Evolutionary conservation across 1,284 basidiomycete genomes (phyloP), one percentile per base, ranked within the genome.

Genomic region (Kwoniella shivajii): DNA sequence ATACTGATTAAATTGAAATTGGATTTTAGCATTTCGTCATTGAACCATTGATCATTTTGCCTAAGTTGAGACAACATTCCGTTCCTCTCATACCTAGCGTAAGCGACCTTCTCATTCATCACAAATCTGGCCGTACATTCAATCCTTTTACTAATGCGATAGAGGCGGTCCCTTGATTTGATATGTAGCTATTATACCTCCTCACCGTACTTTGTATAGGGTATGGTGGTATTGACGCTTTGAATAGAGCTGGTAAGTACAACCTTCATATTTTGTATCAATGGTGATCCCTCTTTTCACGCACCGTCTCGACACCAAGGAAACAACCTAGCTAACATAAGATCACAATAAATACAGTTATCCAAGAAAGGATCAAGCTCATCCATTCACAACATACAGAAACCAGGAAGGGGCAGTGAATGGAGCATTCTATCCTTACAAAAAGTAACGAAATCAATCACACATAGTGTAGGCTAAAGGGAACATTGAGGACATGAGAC

Each of bases 221-320:
- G 0, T 68, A 65, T 33, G 71, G 65, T 3, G 63, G 63, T 0
- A 58, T 74, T n/a, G 67, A 67, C 46, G 67, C 71, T 37, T 67
- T 67, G 52, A 57, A 57, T 48, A 68, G 72, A 49, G 71, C 68
- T 45, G 58, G 73, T 75, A 51, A 57, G 72, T 58, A n/a, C n/a
- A n/a, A n/a, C 3, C n/a, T 18, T 36, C 14, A 33, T 3, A 13
- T 18, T 20, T 20, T 22, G 6, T 31, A 16, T 22, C 27, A 30
- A 43, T 20, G 24, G 22, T n/a, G n/a, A n/a, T n/a, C n/a, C n/a
- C n/a, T n/a, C n/a, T n/a, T n/a, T n/a, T n/a, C n/a, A n/a, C n/a
- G n/a, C n/a, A n/a, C n/a, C n/a, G n/a, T n/a, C n/a, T n/a, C n/a
- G n/a, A n/a, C n/a, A n/a, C n/a, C n/a, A n/a, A n/a, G 24, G 38